Base-by-base conservation (phyloP, 2,329 filamentous ascomycete species). In the Thielaviopsis euricoi region DNA sequence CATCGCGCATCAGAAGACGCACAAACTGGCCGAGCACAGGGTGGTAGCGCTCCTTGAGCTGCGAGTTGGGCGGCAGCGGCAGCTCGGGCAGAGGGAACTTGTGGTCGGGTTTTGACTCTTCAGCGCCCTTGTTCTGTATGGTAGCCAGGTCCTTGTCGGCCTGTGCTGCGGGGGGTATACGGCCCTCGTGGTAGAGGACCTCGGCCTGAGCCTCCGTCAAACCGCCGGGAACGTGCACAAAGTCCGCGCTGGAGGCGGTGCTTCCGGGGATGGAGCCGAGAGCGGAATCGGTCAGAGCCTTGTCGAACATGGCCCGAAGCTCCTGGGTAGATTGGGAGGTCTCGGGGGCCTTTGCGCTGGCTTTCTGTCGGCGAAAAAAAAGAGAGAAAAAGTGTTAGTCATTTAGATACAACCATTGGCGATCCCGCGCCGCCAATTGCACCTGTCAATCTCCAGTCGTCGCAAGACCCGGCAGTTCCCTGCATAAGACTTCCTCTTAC, bases 1-100 rank as follows among this genome's bases (percentile, higher is more conserved):
- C 93, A 71, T 97, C 81, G 65, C 77, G 76, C 91, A 97, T 98
- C 62, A 98, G 72, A 64, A 95, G 76, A 68, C 89, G 90, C 19
- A 89, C 95, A 65, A 97, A 77, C 73, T 96, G 93, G 63, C 85
- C 76, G 53, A 97, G 76, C 7, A 96, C 77, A 1, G 87, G 82
- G 67, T 96, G 86, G 68, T 97, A 95, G 66, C 93, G 82, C 67
- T 87, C 76, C 70, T 89, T 86, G 65, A 91, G 73, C 71, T 87
- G 77, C 67, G 75, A 68, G 29, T 73, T 66, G 57, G 78, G 76
- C 10, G 84, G 79, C 56, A 89, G 74, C 6, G 85, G 82, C 58
- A 83, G 72, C 40, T 76, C 73, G 1, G 89, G 89, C 62, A 88
- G 73, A 3, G 80, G 81, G 66, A 89, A 96, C 67, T 91, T 94